Percentiles rank a stretch among this genome's conserved stretches.
These are phyloP conservation scores for Lojkania enalia DNA, from an alignment of 2,329 filamentous ascomycete species.

Conservation along the genomic window DNA sequence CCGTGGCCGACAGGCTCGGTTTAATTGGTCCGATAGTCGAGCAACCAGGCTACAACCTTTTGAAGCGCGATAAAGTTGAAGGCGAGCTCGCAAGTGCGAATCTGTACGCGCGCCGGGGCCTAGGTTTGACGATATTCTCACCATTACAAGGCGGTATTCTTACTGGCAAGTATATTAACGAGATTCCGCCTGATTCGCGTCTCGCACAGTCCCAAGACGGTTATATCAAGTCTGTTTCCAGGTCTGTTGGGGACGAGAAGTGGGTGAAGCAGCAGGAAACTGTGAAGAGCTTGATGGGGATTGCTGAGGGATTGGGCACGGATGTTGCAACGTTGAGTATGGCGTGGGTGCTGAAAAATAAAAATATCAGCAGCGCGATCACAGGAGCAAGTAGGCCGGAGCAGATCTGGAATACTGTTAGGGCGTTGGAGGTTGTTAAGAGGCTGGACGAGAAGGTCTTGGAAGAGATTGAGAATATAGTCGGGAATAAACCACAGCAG, in stretches of 20 bases:
- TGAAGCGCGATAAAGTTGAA: constrained; percentile 62
- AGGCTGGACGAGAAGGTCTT: constrained; percentile 50
- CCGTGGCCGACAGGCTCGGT: constrained; percentile 62
- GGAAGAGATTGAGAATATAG: constrained; percentile 45
- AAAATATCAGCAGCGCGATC: constrained; percentile 33
- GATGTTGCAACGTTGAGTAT: constrained; percentile 50
- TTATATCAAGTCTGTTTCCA: constrained; percentile 52
- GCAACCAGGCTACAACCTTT: constrained; percentile 61
- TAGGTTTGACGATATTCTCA: constrained; percentile 60
- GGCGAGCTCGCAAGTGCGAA: constrained; percentile 59
- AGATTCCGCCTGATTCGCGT: constrained; percentile 61
- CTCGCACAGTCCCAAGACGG: constrained; percentile 60
- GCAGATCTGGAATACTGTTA: constrained; percentile 44
- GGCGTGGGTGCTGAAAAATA: constrained; percentile 43
- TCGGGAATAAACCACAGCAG: constrained; percentile 38
- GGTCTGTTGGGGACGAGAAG: constrained; percentile 50
- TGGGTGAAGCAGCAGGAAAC: constrained; percentile 62
- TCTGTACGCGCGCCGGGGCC: constrained; percentile 56
- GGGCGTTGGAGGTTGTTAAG: constrained; percentile 49
- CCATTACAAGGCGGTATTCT: constrained; percentile 61
- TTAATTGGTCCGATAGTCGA: constrained; percentile 59
- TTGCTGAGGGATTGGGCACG: constrained; percentile 67
- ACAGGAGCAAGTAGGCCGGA: constrained; percentile 35
- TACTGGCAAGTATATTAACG: constrained; percentile 66
- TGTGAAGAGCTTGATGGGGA: constrained; percentile 52